Base-by-base conservation (phyloP, 2,329 filamentous ascomycete genomes). In the Xylariales sp. region DNA sequence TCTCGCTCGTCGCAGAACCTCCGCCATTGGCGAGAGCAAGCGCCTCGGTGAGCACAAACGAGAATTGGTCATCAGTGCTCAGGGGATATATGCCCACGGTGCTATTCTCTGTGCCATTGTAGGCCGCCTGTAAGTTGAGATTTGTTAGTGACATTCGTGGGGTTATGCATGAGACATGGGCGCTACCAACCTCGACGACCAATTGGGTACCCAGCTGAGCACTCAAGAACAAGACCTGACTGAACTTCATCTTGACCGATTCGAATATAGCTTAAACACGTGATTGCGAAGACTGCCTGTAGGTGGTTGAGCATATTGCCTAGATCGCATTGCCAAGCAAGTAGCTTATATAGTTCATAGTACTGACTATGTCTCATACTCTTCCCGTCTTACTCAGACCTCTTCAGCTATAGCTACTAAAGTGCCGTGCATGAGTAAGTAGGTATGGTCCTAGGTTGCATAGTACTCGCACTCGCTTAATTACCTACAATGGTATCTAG, bases 1-100 rank as follows among this genome's bases (percentile, higher is more conserved):
- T 53, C 12, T 65, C 58, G 18, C 54, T 57, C 0, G 61, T 51
- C 18, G 62, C 56, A 11, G 57, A 43, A 21, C 61, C 61, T 32
- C 47, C 32, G 47, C 50, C 36, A 19, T 40, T 42, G 14, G 49
- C 32, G 14, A 46, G 24, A 12, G 45, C 12, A 10, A 50, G 44
- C 5, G 32, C 18, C n/a, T 45, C 45, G 22, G 32, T 40, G 3
- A 51, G 32, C 5, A 45, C 20, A 21, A 47, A 51, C 1, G 47
- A 47, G 27, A 51, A 49, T 31, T 45, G 38, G 10, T 38, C 34
- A 16, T 51, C 49, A 10, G 43, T 40, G 40, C 49, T 51, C 11
- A 49, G 45, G 18, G 47, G 45, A 25, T 40, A 40, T 4, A 40
- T 33, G 5, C 19, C 10, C 10, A 14, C 19, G 15, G 38, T 40